Evolutionary conservation across 257 asterid species (phyloP).

Genomic region (Leonotis leonurus): DNA sequence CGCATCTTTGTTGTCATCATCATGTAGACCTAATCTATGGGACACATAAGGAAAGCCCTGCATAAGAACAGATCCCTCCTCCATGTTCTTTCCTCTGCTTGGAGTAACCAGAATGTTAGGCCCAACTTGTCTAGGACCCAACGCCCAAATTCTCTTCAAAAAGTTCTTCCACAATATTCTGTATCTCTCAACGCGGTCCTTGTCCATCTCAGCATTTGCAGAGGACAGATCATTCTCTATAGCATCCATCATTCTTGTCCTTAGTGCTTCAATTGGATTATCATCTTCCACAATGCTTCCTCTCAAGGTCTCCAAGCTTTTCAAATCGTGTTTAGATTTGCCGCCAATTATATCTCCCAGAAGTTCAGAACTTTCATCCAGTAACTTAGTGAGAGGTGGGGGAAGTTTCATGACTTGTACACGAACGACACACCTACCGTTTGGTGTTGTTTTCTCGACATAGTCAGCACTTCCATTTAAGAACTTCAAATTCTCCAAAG

Average conservation of each 20-base stretch:
- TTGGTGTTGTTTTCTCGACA: constrained; percentile 71
- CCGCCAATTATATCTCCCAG: constrained; percentile 77
- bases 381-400: constrained; percentile 59
- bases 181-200: constrained; percentile 52
- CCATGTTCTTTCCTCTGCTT: constrained; percentile 29
- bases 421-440: constrained; percentile 82
- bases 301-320: constrained; percentile 49
- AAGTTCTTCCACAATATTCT: constrained; percentile 44
- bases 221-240: constrained; percentile 46
- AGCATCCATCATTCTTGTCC: constrained; percentile 66
- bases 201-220: constrained; percentile 36
- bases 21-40: constrained; percentile 47
- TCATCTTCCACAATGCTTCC: constrained; percentile 60
- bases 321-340: constrained; percentile 56
- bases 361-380: constrained; percentile 68
- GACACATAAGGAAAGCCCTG: constrained; percentile 69
- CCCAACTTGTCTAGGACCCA: constrained; percentile 88
- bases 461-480: constrained; percentile 46
- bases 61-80: constrained; percentile 53
- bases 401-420: constrained; percentile 89
- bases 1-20: constrained; percentile 19
- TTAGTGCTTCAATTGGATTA: constrained; percentile 64
- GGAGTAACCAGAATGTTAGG: constrained; percentile 81
- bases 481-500: constrained; percentile 56
- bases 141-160: constrained; percentile 82